Conservation (phyloP, 208 protist species). For the Trichomonas vaginalis region DNA sequence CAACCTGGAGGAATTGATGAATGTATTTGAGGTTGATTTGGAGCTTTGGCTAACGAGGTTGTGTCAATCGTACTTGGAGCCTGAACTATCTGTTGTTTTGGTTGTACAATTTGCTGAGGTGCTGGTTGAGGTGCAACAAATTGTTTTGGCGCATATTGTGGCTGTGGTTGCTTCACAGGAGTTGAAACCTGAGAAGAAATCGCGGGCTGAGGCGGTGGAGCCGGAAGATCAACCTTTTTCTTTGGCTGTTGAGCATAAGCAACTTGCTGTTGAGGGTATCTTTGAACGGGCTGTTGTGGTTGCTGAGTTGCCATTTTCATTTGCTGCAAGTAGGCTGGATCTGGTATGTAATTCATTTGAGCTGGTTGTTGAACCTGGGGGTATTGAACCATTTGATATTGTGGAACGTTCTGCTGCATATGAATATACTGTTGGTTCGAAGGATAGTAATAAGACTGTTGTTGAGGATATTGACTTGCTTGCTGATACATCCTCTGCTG, state of each 20-base stretch:
- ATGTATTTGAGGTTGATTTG: not conserved
- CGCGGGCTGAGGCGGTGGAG: not conserved
- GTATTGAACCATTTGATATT: not conserved
- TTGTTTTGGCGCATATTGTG: not conserved
- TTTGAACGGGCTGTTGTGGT: not conserved
- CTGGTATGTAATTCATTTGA: not conserved
- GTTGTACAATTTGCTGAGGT: not conserved
- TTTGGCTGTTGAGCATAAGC: not conserved
- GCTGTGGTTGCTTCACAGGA: not conserved
- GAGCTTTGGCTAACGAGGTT: not conserved
- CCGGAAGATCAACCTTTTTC: not conserved
- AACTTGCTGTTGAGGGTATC: not conserved
- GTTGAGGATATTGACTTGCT: not conserved
- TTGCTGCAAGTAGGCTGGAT: not conserved
- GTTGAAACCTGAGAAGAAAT: not conserved
- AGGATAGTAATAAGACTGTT: not conserved
- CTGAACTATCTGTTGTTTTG: not conserved
- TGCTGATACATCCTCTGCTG: not conserved
- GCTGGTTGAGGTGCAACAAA: not conserved
- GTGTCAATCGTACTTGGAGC: not conserved
- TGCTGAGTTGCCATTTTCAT: not conserved
- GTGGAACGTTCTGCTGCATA: not conserved
- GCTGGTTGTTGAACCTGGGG: not conserved
- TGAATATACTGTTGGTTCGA: not conserved
- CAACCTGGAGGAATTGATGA: not conserved